Percentiles rank a stretch among this genome's conserved stretches.
phyloP scores from a whole-genome alignment of 768 basidiomycete genomes.

The Trametes cingulata region DNA sequence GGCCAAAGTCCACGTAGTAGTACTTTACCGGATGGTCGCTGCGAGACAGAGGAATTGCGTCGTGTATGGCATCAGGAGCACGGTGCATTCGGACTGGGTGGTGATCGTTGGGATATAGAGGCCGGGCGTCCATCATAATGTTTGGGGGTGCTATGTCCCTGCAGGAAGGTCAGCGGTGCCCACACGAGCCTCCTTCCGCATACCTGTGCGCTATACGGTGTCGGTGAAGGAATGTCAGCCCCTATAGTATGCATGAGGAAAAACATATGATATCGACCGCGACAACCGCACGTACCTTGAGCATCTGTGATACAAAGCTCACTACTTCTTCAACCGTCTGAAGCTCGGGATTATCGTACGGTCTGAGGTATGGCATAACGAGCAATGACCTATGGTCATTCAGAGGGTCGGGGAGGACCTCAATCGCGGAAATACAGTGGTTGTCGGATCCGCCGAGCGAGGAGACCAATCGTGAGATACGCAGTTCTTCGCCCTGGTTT shows the following conservation, averaged over 20 bases:
- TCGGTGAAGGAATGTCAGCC: conserved; percentile 26
- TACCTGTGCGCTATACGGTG: conserved; percentile 27
- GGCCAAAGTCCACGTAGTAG: conserved; percentile 28
- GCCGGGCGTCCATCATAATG: conserved; percentile 26
- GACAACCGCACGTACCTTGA: conserved; percentile 4
- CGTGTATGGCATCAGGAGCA: conserved; percentile 35
- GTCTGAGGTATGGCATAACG: conserved; percentile 28
- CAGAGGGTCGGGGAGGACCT: conserved; percentile 20
- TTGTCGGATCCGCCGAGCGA: conserved; percentile 4
- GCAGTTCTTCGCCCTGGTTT: too few relatives aligned
- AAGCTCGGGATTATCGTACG: conserved; percentile 27
- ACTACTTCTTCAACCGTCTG: conserved; percentile 20
- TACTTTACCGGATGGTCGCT: conserved; percentile 37
- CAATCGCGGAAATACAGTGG: conserved; percentile 27
- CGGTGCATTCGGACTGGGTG: conserved; percentile 29
- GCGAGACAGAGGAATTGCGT: conserved; percentile 32
- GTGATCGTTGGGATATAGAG: conserved; percentile 19
- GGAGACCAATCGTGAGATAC: neutral
- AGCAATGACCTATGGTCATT: conserved; percentile 7
- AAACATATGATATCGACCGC: too few relatives aligned
- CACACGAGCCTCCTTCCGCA: neutral
- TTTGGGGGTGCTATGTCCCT: conserved; percentile 21
- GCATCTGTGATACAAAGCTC: conserved; percentile 12
- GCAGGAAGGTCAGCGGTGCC: neutral
- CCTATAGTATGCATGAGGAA: conserved; percentile 9